Base-by-base conservation (phyloP, 805 yeast species). In the Lachancea thermotolerans region DNA sequence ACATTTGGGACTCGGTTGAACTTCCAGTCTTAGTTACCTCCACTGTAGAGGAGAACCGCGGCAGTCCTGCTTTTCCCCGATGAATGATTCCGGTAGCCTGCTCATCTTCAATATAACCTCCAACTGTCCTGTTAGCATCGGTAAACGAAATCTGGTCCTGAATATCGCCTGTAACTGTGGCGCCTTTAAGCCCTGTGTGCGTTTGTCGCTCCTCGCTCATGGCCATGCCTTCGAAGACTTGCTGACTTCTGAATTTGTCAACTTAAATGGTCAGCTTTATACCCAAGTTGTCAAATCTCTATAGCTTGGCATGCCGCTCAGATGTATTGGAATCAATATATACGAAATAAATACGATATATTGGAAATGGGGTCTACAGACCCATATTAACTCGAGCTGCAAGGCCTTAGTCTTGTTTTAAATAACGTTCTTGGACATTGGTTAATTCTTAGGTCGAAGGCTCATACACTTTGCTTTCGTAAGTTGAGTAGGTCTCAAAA, bases 401-500 rank as follows among this genome's bases (percentile, higher is more conserved):
- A 4, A 21, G 7, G 7, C 25, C 7, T 21, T 7, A 21, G 25
- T 21, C 25, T 21, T 7, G 25, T 7, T 21, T 7, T 21, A 7
- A 21, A 21, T 21, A 21, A 7, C 25, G 25, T 7, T 21, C 25
- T 21, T 21, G 25, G 7, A 21, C 25, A 21, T 21, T 21, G 25
- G 25, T 21, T 7, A 21, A 7, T 7, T 7, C 25, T 21, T 7
- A 21, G 25, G 25, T 21, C 7, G 25, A 21, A 21, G 25, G 25
- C 21, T 40, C 43, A n/a, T 31, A 25, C 15, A 76, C 70, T 21
- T 62, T 66, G 16, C 68, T 53, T 54, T 75, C 79, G 33, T 75
- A 49, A 2, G 54, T 48, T 31, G 67, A 58, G 58, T 58, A 79
- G 41, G 68, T 56, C 49, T 70, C 75, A 59, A 78, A 88, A 60